Base-by-base conservation (phyloP, 371 early-diverging fungal genomes). In the Mortierella sp. region DNA sequence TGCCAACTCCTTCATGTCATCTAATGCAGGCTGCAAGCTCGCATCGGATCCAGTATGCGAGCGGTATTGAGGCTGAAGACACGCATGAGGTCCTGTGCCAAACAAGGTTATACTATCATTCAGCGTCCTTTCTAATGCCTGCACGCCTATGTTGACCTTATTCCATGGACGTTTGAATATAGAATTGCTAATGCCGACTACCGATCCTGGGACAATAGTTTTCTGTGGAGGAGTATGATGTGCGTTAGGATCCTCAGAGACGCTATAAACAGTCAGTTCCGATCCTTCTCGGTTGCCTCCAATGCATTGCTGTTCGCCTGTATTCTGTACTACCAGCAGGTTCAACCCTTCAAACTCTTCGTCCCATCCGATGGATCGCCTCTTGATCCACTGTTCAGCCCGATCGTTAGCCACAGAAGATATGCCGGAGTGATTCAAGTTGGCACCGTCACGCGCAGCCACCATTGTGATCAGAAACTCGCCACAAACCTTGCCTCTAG, bases 291-390 rank as follows among this genome's bases (percentile, higher is more conserved):
- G 79, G 64, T 88, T 89, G 34, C 83, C 86, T 5, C 67, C 68
- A 34, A 79, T 51, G 40, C 37, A 73, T 4, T 70, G 71, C 12
- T 75, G 61, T 0, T 72, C 72, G 2, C 84, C 76, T 4, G 71
- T 57, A 17, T 73, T 66, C 13, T 88, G 84, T n/a, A 87, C 83
- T 55, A 86, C 84, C 12, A 90, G 59, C 29, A 91, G 58, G 59
- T 80, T 91, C 43, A 89, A 85, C 0, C 91, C 91, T 8, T 85
- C 85, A 70, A 71, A 89, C 4, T 79, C 83, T 0, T 68, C 13
- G 9, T 66, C 75, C 42, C 75, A 75, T 1, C 72, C 42, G 10
- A 72, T 19, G 2, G 87, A 67, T 1, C 74, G 75, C 49, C 61
- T 73, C 34, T 15, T 68, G 35, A 51, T 81, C 66, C 65, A 86